Evolutionary conservation across 1,284 basidiomycete genomes (phyloP), one percentile per base, ranked within the genome.

Genomic region (Trichosporon coremiiforme): DNA sequence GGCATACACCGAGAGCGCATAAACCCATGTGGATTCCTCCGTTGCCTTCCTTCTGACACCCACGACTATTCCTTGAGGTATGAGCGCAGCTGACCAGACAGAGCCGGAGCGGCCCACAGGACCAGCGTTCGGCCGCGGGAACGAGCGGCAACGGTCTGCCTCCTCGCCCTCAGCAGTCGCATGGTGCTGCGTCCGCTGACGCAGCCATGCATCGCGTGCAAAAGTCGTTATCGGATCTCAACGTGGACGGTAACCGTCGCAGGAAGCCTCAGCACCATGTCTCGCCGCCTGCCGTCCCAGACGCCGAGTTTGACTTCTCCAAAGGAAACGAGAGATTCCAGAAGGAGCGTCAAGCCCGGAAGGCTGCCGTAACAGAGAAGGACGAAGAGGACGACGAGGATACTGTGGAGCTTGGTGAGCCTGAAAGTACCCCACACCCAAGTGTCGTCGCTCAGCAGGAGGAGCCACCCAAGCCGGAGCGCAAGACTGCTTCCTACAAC

Each of bases 31-130:
- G 80, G 80, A 81, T 77, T 79, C 69, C 73, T 82, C 80, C 80
- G 80, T 82, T 82, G 80, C 80, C 80, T 82, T 82, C 80, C 80
- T 82, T 82, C 80, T 82, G 80, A 82, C 65, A 68, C 65, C 33
- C 17, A 31, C 25, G 15, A 38, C 22, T 53, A 13, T 31, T 2
- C 29, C 31, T 9, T n/a, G 22, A 22, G 13, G 4, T 66, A 20
- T n/a, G 9, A 53, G 22, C 15, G n/a, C 2, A 9, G 55, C 67
- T 71, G 64, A 71, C 67, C 17, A 4, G 25, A 31, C 45, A 73
- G 72, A 73, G 70, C 68, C 25, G 69, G 65, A 68, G 41, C 2
- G 66, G 66, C 1, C 71, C 71, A 7, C 20, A 62, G 57, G 57
- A 62, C 2, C 57, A 31, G 29, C 57, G 57, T 15, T 50, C 47